Evolutionary conservation across 108 stramenopile species (phyloP).

Genomic region (Pseudonitzschia pungens): DNA sequence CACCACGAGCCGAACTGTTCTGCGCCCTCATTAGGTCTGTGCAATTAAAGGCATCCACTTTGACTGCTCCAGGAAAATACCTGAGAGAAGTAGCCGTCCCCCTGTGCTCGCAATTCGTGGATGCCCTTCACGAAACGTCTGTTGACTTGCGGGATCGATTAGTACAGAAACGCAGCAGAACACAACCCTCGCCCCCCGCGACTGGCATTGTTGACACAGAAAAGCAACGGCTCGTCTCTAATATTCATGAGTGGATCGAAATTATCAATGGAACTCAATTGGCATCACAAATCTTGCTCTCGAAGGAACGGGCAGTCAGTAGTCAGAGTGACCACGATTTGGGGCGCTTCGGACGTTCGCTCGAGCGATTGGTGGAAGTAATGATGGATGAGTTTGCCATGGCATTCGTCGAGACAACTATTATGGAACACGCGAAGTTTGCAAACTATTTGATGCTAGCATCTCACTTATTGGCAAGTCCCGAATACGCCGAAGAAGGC

Average conservation of each 20-base stretch:
- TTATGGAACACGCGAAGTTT: conserved; percentile 74
- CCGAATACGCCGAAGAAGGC: conserved; percentile 21
- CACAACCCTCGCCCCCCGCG: not conserved
- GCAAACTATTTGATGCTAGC: conserved; percentile 75
- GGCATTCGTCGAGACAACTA: conserved; percentile 63
- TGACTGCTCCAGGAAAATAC: conserved; percentile 50
- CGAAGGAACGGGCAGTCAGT: conserved; percentile 12
- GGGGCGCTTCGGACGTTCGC: conserved; percentile 58
- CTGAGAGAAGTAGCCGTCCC: conserved; percentile 62
- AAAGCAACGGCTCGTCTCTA: conserved; percentile 39
- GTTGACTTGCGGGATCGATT: conserved; percentile 44
- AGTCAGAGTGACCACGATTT: conserved; percentile 50
- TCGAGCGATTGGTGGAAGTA: conserved; percentile 58
- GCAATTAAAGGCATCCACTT: conserved; percentile 52
- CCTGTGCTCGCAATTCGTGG: conserved; percentile 63
- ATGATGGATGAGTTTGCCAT: conserved; percentile 68
- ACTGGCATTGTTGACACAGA: conserved; percentile 8
- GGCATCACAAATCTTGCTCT: conserved; percentile 39
- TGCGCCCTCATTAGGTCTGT: conserved; percentile 64
- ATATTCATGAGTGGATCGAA: conserved; percentile 66
- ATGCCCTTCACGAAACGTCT: conserved; percentile 67
- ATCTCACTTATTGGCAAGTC: conserved; percentile 52
- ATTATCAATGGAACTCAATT: conserved; percentile 68
- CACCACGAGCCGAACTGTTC: conserved; percentile 70
- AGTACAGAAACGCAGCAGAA: conserved; percentile 1